These are phyloP conservation scores for Centrapalus pauciflorus DNA, from an alignment of 129 eudicot genomes.

Conservation along the genomic window DNA sequence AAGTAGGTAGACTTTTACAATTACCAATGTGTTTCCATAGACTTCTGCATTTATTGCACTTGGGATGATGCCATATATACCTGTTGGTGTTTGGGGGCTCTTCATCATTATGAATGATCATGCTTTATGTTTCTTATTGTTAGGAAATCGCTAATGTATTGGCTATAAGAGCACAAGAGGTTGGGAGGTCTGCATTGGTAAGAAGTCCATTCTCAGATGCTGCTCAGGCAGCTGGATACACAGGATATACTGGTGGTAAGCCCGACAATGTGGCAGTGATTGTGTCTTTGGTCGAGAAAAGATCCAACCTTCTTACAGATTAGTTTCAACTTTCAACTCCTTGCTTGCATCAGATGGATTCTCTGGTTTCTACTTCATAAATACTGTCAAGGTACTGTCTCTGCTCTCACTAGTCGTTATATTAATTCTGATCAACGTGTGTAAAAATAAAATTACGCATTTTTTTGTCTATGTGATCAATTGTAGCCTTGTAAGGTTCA, in stretches of 20 bases:
- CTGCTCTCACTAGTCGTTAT: not conserved
- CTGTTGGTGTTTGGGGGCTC: not conserved
- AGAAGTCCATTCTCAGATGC: conserved; percentile 88
- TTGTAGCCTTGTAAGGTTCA: not conserved
- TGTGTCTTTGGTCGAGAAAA: conserved; percentile 63
- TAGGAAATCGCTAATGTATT: conserved; percentile 73
- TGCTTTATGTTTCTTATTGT: not conserved
- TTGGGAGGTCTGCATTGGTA: conserved; percentile 47
- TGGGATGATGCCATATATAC: no score
- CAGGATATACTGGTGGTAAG: conserved; percentile 72
- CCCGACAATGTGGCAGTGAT: conserved; percentile 81
- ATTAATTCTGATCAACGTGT: not conserved
- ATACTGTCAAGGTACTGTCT: conserved; percentile 21
- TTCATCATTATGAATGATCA: not conserved
- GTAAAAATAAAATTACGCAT: not conserved
- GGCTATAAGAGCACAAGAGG: conserved; percentile 75
- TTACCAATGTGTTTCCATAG: not conserved
- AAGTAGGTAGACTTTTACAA: not conserved
- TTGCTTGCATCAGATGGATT: conserved; percentile 3
- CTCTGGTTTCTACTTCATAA: conserved; percentile 11
- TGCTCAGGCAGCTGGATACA: conserved; percentile 80
- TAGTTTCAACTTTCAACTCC: not conserved
- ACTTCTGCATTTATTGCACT: not conserved
- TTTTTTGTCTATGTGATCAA: not conserved
- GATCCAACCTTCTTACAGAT: conserved; percentile 1